These are phyloP conservation scores for Dothideomycetes sp. DNA, from an alignment of 2,329 filamentous ascomycete genomes.

Conservation along the genomic window DNA sequence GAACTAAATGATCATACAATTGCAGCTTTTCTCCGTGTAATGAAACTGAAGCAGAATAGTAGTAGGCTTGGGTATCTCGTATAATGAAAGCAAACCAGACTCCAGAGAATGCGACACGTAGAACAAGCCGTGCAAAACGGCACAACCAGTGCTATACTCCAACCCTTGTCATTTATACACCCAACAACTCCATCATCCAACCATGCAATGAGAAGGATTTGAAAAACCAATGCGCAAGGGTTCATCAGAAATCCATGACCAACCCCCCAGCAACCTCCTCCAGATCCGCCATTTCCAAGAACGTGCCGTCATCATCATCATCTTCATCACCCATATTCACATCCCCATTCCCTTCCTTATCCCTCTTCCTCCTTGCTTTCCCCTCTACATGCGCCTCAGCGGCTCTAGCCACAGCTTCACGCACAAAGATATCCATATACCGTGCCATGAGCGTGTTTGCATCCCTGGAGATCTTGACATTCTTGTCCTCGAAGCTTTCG, in stretches of 20 bases:
- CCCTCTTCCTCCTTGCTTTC: constrained; percentile 22
- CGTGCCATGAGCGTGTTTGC: constrained; percentile 67
- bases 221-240: too few relatives aligned
- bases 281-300: constrained; percentile 69
- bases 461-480: constrained; percentile 63
- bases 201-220: too few relatives aligned
- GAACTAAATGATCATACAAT: too few relatives aligned
- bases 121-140: too few relatives aligned
- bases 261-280: constrained; percentile 81
- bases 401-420: constrained; percentile 75
- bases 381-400: constrained; percentile 52
- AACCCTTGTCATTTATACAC: too few relatives aligned
- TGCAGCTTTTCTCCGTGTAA: too few relatives aligned
- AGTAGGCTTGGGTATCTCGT: background rate
- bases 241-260: constrained; percentile 51
- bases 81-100: too few relatives aligned
- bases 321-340: constrained; percentile 28
- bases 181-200: too few relatives aligned
- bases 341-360: too few relatives aligned
- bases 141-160: too few relatives aligned
- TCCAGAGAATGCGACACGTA: too few relatives aligned
- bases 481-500: constrained; percentile 61
- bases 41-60: too few relatives aligned
- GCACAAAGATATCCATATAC: constrained; percentile 85
- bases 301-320: constrained; percentile 14